phyloP scores from a whole-genome alignment of 805 yeast species.

The Cyberlindnera nakhonratchasimensis region DNA sequence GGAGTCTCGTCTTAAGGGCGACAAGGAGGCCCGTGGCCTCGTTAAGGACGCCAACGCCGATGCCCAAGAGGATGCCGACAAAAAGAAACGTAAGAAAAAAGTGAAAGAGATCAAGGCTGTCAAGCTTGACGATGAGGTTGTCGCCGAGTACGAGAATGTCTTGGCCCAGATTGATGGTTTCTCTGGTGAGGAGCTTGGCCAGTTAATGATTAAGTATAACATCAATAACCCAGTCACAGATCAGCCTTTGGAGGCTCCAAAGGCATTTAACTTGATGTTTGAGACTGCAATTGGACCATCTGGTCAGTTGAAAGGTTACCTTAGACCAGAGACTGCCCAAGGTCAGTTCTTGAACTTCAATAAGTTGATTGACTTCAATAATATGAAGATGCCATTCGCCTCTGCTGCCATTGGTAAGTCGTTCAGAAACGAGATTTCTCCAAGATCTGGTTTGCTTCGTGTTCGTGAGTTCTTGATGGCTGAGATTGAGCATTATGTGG shows the following conservation, averaged over 20 bases:
- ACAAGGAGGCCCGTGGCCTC: slow-evolving; percentile 91
- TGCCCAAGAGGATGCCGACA: slow-evolving; percentile 69
- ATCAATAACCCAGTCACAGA: slow-evolving; percentile 92
- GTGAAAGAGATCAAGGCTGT: slow-evolving; percentile 91
- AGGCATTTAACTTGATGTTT: slow-evolving; percentile 96
- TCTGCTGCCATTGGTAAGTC: slow-evolving; percentile 98
- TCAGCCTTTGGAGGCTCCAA: slow-evolving; percentile 82
- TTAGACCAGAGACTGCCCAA: slow-evolving; percentile 99
- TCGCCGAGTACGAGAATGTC: slow-evolving; percentile 76
- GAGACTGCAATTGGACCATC: slow-evolving; percentile 99
- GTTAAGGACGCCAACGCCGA: slow-evolving; percentile 49
- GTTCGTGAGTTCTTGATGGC: slow-evolving; percentile 99
- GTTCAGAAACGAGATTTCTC: slow-evolving; percentile 97
- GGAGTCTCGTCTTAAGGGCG: slow-evolving; percentile 95
- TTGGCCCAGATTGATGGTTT: slow-evolving; percentile 94
- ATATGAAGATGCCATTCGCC: slow-evolving; percentile 98
- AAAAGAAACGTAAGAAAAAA: slow-evolving; percentile 92
- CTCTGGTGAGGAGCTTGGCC: slow-evolving; percentile 90
- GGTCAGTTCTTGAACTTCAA: slow-evolving; percentile 96
- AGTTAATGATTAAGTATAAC: slow-evolving; percentile 73
- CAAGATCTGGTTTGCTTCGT: slow-evolving; percentile 95
- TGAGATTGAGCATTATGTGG: slow-evolving; percentile 97
- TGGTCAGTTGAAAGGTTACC: slow-evolving; percentile 90
- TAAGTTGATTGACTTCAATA: slow-evolving; percentile 91
- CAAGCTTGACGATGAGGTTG: slow-evolving; percentile 78